Evolutionary conservation across 768 basidiomycete genomes (phyloP), one percentile per base, ranked within the genome.

Genomic region (Dictyophora rubrovolvata): DNA sequence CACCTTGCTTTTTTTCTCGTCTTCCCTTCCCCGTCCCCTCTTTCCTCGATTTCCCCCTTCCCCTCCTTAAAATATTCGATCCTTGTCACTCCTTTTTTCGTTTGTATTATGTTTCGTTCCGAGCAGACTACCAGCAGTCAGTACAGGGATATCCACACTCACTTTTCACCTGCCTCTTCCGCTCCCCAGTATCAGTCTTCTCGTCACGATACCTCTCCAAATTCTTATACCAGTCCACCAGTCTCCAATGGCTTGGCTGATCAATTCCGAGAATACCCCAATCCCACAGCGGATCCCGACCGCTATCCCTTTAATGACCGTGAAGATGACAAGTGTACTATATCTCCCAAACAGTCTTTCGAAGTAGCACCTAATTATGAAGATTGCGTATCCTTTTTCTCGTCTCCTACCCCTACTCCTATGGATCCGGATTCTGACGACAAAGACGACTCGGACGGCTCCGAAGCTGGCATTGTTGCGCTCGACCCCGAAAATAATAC

Each of bases 181-280:
- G 62, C 65, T 68, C 79, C 77, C 53, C 77, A 78, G 78, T 81
- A 52, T 76, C 83, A 56, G 68, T 79, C 65, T 78, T 84, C 21
- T 77, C 85, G 63, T 77, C 56, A 17, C 47, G 34, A 49, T 33
- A 76, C 28, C 28, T 28, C 7, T 55, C 75, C 81, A 48, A 85
- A 87, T 70, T 79, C 85, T 56, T 84, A 23, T 42, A 20, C 48
- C 46, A n/a, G 23, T 33, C 4, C 28, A 20, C 50, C 33, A 22
- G 20, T 70, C 56, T 70, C 74, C 34, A 61, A 62, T 35, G 72
- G 75, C 63, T 67, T 64, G 49, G 59, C 59, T 63, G 52, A 62
- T 64, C 23, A 65, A 61, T 62, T 59, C 21, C 54, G 63, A 34
- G 63, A 65, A 16, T 64, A 64, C 50, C 67, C 60, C 48, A 66